A percentile compares a stretch with the other conserved stretches of the same genome.
These are phyloP conservation scores for Cordyceps farinosa DNA, from an alignment of 2,329 filamentous ascomycete species.

Conservation along the genomic window DNA sequence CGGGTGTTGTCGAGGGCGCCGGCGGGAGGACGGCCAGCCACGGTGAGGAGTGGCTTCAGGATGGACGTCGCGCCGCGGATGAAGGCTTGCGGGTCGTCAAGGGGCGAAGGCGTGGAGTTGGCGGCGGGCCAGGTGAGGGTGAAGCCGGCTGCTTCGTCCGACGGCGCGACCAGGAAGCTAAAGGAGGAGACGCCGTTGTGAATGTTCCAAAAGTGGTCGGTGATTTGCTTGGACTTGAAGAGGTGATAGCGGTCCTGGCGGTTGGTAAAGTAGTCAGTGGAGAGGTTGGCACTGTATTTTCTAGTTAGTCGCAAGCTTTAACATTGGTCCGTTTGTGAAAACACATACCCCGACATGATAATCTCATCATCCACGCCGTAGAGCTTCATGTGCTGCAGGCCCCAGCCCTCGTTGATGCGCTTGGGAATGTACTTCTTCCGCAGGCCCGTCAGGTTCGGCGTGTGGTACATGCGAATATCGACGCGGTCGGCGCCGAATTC, in stretches of 20 bases:
- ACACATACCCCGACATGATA: slow-evolving; percentile 77
- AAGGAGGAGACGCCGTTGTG: slow-evolving; percentile 74
- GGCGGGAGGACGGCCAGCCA: background rate
- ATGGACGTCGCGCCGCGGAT: slow-evolving; percentile 63
- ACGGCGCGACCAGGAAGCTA: slow-evolving; percentile 74
- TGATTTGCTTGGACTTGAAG: slow-evolving; percentile 73
- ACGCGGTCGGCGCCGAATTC: slow-evolving; percentile 84
- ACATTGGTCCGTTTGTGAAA: background rate
- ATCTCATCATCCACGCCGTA: slow-evolving; percentile 95
- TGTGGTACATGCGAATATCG: slow-evolving; percentile 96
- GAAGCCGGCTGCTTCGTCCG: slow-evolving; percentile 54
- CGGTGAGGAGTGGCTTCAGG: slow-evolving; percentile 61
- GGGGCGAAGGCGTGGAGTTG: slow-evolving; percentile 72
- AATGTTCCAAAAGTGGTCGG: slow-evolving; percentile 76
- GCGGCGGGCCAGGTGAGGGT: slow-evolving; percentile 67
- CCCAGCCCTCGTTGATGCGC: slow-evolving; percentile 97
- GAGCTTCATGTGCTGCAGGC: slow-evolving; percentile 97
- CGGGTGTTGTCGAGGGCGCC: slow-evolving; percentile 53
- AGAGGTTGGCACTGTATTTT: slow-evolving; percentile 68
- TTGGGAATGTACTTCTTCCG: slow-evolving; percentile 80
- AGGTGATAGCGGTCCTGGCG: slow-evolving; percentile 93
- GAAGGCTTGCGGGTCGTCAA: slow-evolving; percentile 67
- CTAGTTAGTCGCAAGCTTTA: slow-evolving; percentile 20
- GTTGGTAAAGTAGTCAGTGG: slow-evolving; percentile 92
- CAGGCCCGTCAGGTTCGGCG: slow-evolving; percentile 85